These are phyloP conservation scores for Chalaropsis thielavioides DNA, from an alignment of 2,329 filamentous ascomycete species.

Conservation along the genomic window DNA sequence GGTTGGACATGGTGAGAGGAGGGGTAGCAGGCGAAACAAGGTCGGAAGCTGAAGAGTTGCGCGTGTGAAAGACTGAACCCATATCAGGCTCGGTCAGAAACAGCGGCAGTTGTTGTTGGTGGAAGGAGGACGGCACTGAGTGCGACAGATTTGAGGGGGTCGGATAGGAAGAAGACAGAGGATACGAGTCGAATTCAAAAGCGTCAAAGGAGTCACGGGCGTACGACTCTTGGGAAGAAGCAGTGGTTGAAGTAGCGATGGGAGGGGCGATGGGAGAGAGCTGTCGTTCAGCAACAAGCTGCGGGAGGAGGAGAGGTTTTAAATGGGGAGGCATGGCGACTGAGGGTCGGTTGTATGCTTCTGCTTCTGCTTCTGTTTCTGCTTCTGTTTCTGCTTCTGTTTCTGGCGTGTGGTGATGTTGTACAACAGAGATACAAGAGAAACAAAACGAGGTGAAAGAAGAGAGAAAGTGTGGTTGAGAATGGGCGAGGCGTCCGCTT, in stretches of 20 bases:
- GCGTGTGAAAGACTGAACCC: conserved; percentile 31
- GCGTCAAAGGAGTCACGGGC: conserved; percentile 14
- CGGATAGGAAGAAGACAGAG: not conserved
- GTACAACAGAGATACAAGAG: conserved; percentile 1
- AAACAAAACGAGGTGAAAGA: not conserved
- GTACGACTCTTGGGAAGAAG: conserved; percentile 14
- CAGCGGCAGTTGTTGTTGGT: conserved; percentile 9
- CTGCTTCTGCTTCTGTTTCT: not conserved
- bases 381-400: too few relatives aligned
- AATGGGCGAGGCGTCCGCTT: conserved; percentile 12
- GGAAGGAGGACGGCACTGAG: conserved; percentile 10
- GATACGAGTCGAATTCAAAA: conserved; percentile 17
- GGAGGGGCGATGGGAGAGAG: not conserved
- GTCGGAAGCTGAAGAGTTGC: conserved; percentile 49
- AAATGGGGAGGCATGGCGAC: conserved; percentile 34
- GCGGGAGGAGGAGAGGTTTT: conserved; percentile 39
- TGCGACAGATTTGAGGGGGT: conserved; percentile 6
- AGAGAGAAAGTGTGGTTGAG: not conserved
- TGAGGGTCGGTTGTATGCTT: not conserved
- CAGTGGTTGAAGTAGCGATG: not conserved
- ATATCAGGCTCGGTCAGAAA: conserved; percentile 24
- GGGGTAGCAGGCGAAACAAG: conserved; percentile 54
- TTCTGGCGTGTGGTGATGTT: conserved; percentile 6
- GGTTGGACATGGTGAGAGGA: conserved; percentile 28
- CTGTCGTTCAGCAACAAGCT: conserved; percentile 37